Evolutionary conservation across 2,329 filamentous ascomycete species (phyloP).

Genomic region (Epichloe coenophiala): DNA sequence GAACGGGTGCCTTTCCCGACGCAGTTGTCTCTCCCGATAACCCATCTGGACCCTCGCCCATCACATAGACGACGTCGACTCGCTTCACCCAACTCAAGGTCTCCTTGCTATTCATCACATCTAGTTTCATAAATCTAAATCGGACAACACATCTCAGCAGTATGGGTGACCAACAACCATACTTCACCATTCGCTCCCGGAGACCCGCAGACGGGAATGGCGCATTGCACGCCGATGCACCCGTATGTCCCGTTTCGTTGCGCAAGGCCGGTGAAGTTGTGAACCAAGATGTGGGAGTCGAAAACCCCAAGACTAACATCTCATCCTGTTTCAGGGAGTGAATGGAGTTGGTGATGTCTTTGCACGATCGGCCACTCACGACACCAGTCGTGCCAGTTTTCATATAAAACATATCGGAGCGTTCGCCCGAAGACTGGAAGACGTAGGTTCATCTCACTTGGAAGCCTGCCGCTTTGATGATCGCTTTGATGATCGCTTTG

Average conservation of each 20-base stretch:
- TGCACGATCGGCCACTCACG: constrained; percentile 34
- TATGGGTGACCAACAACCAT: constrained; percentile 33
- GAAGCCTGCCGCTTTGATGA: too few species aligned
- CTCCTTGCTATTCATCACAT: not conserved
- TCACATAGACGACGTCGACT: not conserved
- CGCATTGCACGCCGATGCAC: constrained; percentile 33
- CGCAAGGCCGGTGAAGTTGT: not conserved
- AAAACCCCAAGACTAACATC: too few species aligned
- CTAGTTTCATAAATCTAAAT: not conserved
- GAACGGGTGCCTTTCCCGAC: not conserved
- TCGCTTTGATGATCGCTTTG: too few species aligned
- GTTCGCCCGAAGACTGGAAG: constrained; percentile 41
- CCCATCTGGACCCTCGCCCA: not conserved
- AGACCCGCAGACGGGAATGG: constrained; percentile 31
- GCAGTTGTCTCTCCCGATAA: constrained; percentile 1
- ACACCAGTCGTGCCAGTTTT: constrained; percentile 43
- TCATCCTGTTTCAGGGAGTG: not conserved
- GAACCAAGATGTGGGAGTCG: not conserved
- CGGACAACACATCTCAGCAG: not conserved
- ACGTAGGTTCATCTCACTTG: constrained; percentile 25
- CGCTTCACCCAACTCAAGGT: not conserved
- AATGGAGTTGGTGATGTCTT: constrained; percentile 12
- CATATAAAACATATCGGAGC: constrained; percentile 42
- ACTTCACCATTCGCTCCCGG: constrained; percentile 39
- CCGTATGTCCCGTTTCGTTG: constrained; percentile 25